A percentile compares a stretch with the other conserved stretches of the same genome.
Evolutionary conservation across 305 asterid genomes (phyloP).

Genomic region (Rubia peregrina): DNA sequence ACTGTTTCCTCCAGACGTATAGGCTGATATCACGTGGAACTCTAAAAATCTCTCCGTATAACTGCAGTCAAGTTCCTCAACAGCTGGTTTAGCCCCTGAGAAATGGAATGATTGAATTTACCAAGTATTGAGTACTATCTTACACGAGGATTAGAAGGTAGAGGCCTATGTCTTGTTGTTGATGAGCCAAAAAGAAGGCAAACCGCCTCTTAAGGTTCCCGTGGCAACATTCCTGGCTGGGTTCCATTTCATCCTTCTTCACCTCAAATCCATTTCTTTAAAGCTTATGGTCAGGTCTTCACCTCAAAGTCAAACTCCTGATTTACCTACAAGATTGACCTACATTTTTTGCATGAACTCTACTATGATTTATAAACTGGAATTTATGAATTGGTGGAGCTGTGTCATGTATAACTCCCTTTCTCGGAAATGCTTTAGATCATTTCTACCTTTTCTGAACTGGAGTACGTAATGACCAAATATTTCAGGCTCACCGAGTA

Average conservation of each 20-base stretch:
- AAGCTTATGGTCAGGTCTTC: background rate
- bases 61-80: background rate
- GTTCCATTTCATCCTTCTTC: background rate
- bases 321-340: background rate
- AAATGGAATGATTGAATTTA: background rate
- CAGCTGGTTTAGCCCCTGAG: background rate
- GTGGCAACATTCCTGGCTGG: background rate
- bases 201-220: background rate
- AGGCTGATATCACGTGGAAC: background rate
- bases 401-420: background rate
- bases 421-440: background rate
- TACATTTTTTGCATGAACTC: background rate
- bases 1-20: background rate
- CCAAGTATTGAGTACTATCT: background rate
- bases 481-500: slow-evolving; percentile 20
- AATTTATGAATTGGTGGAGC: background rate
- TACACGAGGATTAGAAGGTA: background rate
- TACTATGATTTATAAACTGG: background rate
- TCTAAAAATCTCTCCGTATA: background rate
- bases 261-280: background rate
- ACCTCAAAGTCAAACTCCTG: background rate
- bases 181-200: background rate
- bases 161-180: background rate
- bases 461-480: background rate
- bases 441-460: background rate